These are phyloP conservation scores for Fusarium sp. DNA, from an alignment of 2,329 filamentous ascomycete species.

Conservation along the genomic window DNA sequence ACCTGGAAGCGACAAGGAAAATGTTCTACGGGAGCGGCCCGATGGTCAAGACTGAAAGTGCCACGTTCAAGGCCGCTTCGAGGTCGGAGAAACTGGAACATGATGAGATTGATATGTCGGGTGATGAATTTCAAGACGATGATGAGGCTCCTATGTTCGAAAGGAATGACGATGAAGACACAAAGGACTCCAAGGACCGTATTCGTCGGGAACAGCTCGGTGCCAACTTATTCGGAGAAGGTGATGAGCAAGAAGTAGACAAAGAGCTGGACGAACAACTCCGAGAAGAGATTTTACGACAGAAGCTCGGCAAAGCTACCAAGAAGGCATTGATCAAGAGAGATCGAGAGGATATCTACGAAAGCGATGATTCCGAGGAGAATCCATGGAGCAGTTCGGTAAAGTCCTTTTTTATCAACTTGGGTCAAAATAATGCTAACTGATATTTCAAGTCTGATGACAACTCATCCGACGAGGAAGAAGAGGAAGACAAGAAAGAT, in stretches of 20 bases:
- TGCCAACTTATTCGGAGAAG: conserved; percentile 83
- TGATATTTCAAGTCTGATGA: conserved; percentile 59
- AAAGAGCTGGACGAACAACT: conserved; percentile 77
- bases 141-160: conserved; percentile 84
- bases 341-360: conserved; percentile 89
- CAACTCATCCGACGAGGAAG: conserved; percentile 53
- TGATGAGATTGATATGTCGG: conserved; percentile 74
- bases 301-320: conserved; percentile 79
- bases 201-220: conserved; percentile 86
- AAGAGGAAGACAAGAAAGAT: conserved; percentile 55
- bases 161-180: conserved; percentile 82
- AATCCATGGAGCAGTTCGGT: conserved; percentile 57
- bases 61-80: conserved; percentile 70
- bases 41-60: conserved; percentile 75
- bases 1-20: conserved; percentile 69
- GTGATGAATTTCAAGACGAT: conserved; percentile 86
- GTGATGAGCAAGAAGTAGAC: conserved; percentile 77
- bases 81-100: conserved; percentile 76
- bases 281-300: conserved; percentile 75
- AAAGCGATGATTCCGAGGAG: conserved; percentile 70
- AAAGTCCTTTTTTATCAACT: conserved; percentile 14
- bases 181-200: conserved; percentile 76
- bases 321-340: conserved; percentile 85
- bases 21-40: conserved; percentile 65
- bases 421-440: conserved; percentile 34